These are phyloP conservation scores for Datisca glomerata DNA, from an alignment of 306 rosid species.

Conservation along the genomic window DNA sequence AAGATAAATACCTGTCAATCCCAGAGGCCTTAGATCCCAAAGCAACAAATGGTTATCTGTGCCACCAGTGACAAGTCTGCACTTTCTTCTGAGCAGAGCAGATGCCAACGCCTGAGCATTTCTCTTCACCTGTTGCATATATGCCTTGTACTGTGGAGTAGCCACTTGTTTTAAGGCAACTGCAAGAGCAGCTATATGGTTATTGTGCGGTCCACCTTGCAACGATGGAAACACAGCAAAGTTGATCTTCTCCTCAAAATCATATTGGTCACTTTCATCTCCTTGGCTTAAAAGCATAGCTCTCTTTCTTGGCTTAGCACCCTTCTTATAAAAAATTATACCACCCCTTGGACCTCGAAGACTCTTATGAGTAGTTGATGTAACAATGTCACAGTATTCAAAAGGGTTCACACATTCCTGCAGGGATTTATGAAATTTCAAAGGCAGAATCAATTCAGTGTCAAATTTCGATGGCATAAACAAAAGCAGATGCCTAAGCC, in stretches of 20 bases:
- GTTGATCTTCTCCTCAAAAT: constrained; percentile 84
- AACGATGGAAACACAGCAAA: constrained; percentile 86
- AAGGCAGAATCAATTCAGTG: background rate
- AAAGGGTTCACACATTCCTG: constrained; percentile 90
- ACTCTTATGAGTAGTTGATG: constrained; percentile 96
- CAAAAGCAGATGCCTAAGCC: background rate
- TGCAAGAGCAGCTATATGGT: constrained; percentile 95
- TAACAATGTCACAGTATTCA: constrained; percentile 87
- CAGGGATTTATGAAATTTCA: background rate
- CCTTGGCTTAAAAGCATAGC: constrained; percentile 60
- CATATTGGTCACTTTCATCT: constrained; percentile 57
- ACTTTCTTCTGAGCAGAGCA: constrained; percentile 63
- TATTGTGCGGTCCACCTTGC: constrained; percentile 99
- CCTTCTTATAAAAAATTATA: constrained; percentile 81
- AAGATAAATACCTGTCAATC: constrained; percentile 59
- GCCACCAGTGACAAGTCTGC: constrained; percentile 85
- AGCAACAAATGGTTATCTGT: constrained; percentile 91
- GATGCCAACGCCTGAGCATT: constrained; percentile 86
- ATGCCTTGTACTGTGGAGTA: constrained; percentile 67
- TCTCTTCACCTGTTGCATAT: constrained; percentile 92
- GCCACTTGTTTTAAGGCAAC: constrained; percentile 90
- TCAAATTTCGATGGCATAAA: background rate
- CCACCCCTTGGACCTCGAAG: constrained; percentile 99
- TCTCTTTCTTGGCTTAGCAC: constrained; percentile 73
- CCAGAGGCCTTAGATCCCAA: constrained; percentile 89